Conservation (phyloP, 1,139 yeast species). For the Blastobotrys niveus region DNA sequence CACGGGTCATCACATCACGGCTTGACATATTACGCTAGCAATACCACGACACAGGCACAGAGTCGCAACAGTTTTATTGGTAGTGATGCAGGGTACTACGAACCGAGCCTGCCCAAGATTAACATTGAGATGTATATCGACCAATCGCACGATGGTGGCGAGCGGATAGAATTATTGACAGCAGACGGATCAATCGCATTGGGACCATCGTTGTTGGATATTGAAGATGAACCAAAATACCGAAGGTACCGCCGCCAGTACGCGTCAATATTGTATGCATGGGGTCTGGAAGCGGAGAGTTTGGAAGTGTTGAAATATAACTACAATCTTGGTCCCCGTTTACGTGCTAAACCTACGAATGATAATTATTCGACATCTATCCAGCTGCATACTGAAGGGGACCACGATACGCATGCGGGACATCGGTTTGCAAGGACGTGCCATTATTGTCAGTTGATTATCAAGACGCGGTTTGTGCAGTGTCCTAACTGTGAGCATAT, state of each 20-base stretch:
- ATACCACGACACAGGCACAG: constrained; percentile 15
- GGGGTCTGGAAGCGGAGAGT: constrained; percentile 79
- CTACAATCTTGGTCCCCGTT: constrained; percentile 20
- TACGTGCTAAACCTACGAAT: too few relatives aligned
- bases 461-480: constrained; percentile 55
- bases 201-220: constrained; percentile 37
- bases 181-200: too few relatives aligned
- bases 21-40: not conserved
- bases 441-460: constrained; percentile 57
- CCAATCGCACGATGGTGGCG: constrained; percentile 45
- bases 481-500: constrained; percentile 77
- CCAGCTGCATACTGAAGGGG: constrained; percentile 15
- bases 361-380: constrained; percentile 1
- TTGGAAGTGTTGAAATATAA: constrained; percentile 75
- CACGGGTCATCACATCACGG: not conserved
- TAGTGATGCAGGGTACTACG: constrained; percentile 11
- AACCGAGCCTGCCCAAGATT: constrained; percentile 20
- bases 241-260: constrained; percentile 60
- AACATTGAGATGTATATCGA: constrained; percentile 51
- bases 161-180: not conserved
- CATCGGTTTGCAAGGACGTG: constrained; percentile 36
- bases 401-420: too few relatives aligned
- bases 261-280: constrained; percentile 69
- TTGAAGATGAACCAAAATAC: constrained; percentile 44
- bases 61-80: constrained; percentile 23